phyloP scores from a whole-genome alignment of 2,329 filamentous ascomycete genomes.

The Talaromyces pinophilus region DNA sequence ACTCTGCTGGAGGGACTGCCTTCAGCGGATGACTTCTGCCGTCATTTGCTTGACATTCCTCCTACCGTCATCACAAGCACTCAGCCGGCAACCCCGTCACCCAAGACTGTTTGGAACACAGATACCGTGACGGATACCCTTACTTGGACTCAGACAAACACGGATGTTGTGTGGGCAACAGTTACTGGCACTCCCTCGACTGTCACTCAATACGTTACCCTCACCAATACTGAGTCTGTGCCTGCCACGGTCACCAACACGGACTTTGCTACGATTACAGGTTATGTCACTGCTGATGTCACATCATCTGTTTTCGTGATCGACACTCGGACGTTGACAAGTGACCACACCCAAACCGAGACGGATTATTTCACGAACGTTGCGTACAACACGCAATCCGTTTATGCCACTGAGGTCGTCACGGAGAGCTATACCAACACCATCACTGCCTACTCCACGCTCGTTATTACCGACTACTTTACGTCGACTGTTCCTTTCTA shows the following conservation, averaged over 20 bases:
- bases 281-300: not conserved
- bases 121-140: not conserved
- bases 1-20: not conserved
- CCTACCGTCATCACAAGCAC: not conserved
- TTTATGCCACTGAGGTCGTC: not conserved
- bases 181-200: not conserved
- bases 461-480: constrained; percentile 3
- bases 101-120: not conserved
- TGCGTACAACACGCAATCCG: not conserved
- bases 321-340: constrained; percentile 4
- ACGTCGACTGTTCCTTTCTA: not conserved
- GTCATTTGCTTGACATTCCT: not conserved
- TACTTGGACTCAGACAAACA: not conserved
- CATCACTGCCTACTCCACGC: not conserved
- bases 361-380: constrained; percentile 1
- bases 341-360: not conserved
- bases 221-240: not conserved
- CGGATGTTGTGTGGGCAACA: not conserved
- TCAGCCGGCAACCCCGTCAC: not conserved
- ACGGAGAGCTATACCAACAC: constrained; percentile 4
- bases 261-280: constrained; percentile 4
- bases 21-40: not conserved
- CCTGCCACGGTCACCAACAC: not conserved
- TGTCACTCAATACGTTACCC: not conserved
- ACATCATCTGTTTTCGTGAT: not conserved